Base-by-base conservation (phyloP, 805 yeast species). In the Starmerella asiatica region DNA sequence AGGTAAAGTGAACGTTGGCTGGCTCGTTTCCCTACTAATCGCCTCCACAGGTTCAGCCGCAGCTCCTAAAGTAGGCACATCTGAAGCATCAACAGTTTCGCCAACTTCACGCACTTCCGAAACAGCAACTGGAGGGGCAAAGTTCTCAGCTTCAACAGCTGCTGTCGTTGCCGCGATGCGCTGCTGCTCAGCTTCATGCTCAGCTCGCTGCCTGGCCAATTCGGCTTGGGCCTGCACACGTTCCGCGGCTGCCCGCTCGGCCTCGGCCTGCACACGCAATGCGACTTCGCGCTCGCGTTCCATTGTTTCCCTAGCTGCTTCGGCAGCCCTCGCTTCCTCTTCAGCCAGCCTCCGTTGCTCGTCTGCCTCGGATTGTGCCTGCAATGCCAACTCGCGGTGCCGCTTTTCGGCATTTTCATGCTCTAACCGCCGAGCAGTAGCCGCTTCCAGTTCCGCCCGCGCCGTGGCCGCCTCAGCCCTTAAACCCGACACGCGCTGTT, bases 1-100 rank as follows among this genome's bases (percentile, higher is more conserved):
- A 36, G 68, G 68, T 31, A 66, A 60, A 42, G 68, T 73, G 65
- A 63, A 48, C 26, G 39, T 21, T 5, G 50, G 52, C 37, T 34
- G 39, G 24, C 31, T 27, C 11, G 39, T 30, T 16, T 39, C 46
- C 24, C 24, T 21, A 17, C 21, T 21, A n/a, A 32, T n/a, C 36
- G 20, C 18, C 15, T 27, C 24, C n/a, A 14, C 12, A n/a, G 20
- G 12, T 29, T 14, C 6, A 17, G 12, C 26, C 18, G 8, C 26
- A 7, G 26, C 26, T 7, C 7, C 9, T 7, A 7, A 7, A 11
- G 26, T 23, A 23, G 26, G 26, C 9, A 11, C 26, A 7, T 23
- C 9, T 7, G 26, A 7, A 7, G 11, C 26, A 23, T 23, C 26
- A 7, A 23, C 26, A 23, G 7, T 7, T 7, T 11, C 26, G 11